These are phyloP conservation scores for Crassisporium funariophilum DNA, from an alignment of 768 basidiomycete species.

Conservation along the genomic window DNA sequence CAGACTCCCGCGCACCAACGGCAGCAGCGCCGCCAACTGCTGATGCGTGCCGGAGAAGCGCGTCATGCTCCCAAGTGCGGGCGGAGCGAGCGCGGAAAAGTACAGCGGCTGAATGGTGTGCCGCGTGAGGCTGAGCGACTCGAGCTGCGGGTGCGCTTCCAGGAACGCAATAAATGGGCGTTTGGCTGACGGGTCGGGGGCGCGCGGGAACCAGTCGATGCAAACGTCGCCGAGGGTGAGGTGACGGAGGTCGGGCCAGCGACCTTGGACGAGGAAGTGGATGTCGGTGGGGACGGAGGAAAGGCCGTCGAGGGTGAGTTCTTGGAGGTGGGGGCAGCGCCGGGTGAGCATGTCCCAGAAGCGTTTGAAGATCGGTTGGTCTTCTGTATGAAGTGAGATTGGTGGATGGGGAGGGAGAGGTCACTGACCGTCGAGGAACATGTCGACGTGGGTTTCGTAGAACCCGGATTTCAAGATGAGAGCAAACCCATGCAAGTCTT, in stretches of 20 bases:
- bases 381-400: conserved; percentile 36
- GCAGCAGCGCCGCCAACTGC: conserved; percentile 64
- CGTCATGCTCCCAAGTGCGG: conserved; percentile 50
- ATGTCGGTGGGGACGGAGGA: conserved; percentile 58
- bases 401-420: not conserved
- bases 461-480: conserved; percentile 62
- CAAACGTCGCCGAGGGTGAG: conserved; percentile 68
- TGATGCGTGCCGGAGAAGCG: conserved; percentile 68
- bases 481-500: conserved; percentile 61
- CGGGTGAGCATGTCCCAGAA: conserved; percentile 75
- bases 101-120: conserved; percentile 56
- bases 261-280: conserved; percentile 55
- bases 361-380: conserved; percentile 49
- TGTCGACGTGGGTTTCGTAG: conserved; percentile 61
- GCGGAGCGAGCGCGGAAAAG: conserved; percentile 47
- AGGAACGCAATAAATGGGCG: conserved; percentile 69
- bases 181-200: conserved; percentile 42
- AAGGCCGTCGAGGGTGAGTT: conserved; percentile 57
- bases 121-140: conserved; percentile 51
- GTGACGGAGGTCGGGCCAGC: conserved; percentile 66
- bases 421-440: conserved; percentile 57
- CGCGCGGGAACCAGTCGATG: conserved; percentile 52
- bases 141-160: conserved; percentile 60
- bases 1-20: conserved; percentile 49
- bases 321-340: conserved; percentile 66